phyloP scores from a whole-genome alignment of 2,329 filamentous ascomycete species.

The Colletotrichum lindemuthianum region DNA sequence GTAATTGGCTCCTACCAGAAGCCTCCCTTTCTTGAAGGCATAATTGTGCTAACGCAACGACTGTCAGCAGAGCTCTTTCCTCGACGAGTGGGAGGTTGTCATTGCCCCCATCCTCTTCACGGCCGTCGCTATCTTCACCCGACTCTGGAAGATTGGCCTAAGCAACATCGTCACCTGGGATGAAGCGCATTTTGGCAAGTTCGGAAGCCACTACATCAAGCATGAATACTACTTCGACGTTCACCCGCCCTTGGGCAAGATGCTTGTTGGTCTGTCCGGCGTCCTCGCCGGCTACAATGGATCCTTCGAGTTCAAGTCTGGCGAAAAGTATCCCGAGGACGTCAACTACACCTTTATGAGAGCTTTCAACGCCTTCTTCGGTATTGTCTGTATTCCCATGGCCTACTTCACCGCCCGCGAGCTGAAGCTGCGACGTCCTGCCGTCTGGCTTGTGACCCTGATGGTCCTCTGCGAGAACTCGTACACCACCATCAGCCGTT shows the following conservation, averaged over 20 bases:
- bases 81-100: conserved; percentile 71
- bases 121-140: conserved; percentile 71
- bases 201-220: conserved; percentile 98
- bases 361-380: conserved; percentile 95
- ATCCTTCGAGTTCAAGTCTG: conserved; percentile 99
- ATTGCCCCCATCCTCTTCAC: conserved; percentile 71
- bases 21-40: neutral
- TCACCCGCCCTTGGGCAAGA: conserved; percentile 96
- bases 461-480: conserved; percentile 99
- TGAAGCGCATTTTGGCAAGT: conserved; percentile 87
- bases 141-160: conserved; percentile 75
- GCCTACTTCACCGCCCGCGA: conserved; percentile 96
- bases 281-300: conserved; percentile 98
- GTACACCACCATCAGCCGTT: conserved; percentile 97
- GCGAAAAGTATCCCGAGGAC: conserved; percentile 92
- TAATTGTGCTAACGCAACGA: conserved; percentile 38
- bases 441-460: conserved; percentile 93
- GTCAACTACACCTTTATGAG: conserved; percentile 99
- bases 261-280: conserved; percentile 95
- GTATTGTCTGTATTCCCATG: conserved; percentile 89
- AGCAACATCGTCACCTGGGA: conserved; percentile 75
- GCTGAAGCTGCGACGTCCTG: conserved; percentile 84
- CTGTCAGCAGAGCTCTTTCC: conserved; percentile 62
- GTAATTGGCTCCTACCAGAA: conserved; percentile 46
- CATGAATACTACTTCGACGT: conserved; percentile 97